phyloP scores from a whole-genome alignment of 108 stramenopile species.

The Poteriospumella lacustris region DNA sequence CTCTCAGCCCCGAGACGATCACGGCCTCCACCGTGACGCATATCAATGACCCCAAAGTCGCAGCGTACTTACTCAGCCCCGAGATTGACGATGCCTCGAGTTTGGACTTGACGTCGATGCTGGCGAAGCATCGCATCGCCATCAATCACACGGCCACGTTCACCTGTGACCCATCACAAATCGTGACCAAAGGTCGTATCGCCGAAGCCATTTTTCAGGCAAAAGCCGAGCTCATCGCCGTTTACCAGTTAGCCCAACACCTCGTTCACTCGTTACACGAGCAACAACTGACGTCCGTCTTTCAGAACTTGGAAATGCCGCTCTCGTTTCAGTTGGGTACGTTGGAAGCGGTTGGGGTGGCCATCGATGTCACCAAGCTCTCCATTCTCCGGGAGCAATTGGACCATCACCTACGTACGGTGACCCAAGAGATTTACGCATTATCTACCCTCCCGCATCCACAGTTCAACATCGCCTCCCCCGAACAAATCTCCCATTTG shows the following conservation, averaged over 20 bases:
- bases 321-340: not conserved
- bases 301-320: not conserved
- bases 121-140: not conserved
- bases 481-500: conserved; percentile 52
- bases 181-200: too few relatives aligned
- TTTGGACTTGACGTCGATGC: not conserved
- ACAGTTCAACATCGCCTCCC: conserved; percentile 43
- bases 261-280: not conserved
- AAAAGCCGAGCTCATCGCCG: not conserved
- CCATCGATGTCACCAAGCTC: not conserved
- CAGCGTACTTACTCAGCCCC: not conserved
- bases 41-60: not conserved
- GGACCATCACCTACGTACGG: too few relatives aligned
- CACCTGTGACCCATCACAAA: too few relatives aligned
- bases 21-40: too few relatives aligned
- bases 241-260: not conserved
- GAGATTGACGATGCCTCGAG: not conserved
- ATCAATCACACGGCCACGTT: not conserved
- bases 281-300: not conserved
- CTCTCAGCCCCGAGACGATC: too few relatives aligned
- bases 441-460: conserved; percentile 46
- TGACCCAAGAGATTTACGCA: too few relatives aligned
- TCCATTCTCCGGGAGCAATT: too few relatives aligned
- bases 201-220: not conserved
- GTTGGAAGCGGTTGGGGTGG: not conserved